These are phyloP conservation scores for Chlorokybus atmophyticus DNA, from an alignment of 139 green algal genomes.

Conservation along the genomic window DNA sequence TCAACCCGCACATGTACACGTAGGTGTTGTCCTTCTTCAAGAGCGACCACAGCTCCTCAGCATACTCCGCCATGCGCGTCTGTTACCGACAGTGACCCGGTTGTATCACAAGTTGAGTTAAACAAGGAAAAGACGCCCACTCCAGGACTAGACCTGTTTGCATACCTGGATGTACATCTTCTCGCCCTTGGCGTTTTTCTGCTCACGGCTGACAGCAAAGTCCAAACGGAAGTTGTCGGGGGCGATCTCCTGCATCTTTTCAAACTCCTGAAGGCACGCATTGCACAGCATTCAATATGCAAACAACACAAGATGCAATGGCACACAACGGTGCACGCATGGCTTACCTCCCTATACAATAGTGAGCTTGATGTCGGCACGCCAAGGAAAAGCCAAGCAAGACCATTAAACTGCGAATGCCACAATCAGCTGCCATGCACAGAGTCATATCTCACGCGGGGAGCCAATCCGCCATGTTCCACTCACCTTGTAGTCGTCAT, in stretches of 20 bases:
- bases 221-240: slow-evolving; percentile 32
- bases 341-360: slow-evolving; percentile 31
- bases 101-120: neutral
- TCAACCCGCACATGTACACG: slow-evolving; percentile 33
- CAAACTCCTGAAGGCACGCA: slow-evolving; percentile 26
- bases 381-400: slow-evolving; percentile 31
- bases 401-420: slow-evolving; percentile 32
- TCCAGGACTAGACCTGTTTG: neutral
- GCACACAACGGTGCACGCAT: no score
- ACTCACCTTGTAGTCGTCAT: slow-evolving; percentile 29
- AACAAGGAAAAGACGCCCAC: neutral
- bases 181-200: slow-evolving; percentile 28
- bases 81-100: neutral
- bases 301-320: no score
- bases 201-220: slow-evolving; percentile 27
- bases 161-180: slow-evolving; percentile 31
- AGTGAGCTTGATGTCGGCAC: slow-evolving; percentile 28
- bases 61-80: slow-evolving; percentile 32
- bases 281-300: neutral
- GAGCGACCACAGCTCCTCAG: slow-evolving; percentile 25
- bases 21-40: slow-evolving; percentile 33
- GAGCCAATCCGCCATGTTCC: no score
- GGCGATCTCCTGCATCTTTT: slow-evolving; percentile 33
- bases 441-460: no score
- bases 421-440: no score